phyloP scores from a whole-genome alignment of 2,329 filamentous ascomycete genomes.

The Macroventuria anomochaeta region DNA sequence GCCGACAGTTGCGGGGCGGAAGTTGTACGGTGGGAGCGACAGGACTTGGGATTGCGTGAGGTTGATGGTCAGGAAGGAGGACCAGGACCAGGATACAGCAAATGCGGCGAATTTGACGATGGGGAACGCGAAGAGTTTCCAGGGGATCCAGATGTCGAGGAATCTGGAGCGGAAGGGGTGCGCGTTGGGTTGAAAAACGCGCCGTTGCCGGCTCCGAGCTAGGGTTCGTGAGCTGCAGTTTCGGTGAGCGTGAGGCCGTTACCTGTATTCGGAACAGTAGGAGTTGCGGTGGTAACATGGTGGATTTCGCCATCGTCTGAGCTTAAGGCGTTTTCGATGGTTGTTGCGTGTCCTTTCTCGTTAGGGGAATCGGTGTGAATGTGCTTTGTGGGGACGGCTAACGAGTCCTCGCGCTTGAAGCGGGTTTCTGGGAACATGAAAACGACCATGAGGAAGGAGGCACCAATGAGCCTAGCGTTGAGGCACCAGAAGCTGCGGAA shows the following conservation, averaged over 20 bases:
- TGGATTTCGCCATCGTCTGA: conserved; percentile 31
- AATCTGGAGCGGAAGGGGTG: conserved; percentile 56
- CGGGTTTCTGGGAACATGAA: conserved; percentile 70
- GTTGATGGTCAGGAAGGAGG: conserved; percentile 65
- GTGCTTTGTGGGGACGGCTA: conserved; percentile 25
- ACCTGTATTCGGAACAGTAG: conserved; percentile 11
- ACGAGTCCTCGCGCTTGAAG: conserved; percentile 58
- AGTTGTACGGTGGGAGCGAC: conserved; percentile 62
- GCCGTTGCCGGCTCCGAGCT: conserved; percentile 65
- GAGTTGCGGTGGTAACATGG: conserved; percentile 30
- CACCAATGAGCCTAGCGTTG: conserved; percentile 62
- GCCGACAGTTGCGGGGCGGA: conserved; percentile 57
- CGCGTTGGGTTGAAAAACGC: conserved; percentile 58
- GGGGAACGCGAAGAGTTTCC: conserved; percentile 67
- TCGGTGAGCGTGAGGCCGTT: conserved; percentile 36
- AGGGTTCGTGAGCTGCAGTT: conserved; percentile 59
- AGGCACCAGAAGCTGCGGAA: conserved; percentile 73
- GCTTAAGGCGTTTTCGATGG: conserved; percentile 19
- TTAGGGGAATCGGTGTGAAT: conserved; percentile 11
- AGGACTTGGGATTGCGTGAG: conserved; percentile 64
- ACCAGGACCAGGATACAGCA: conserved; percentile 66
- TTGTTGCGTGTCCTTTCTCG: conserved; percentile 28
- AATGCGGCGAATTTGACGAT: conserved; percentile 69
- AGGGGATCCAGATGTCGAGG: conserved; percentile 65
- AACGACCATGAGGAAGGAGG: conserved; percentile 59